These are phyloP conservation scores for Ascochyta viciae-villosae DNA, from an alignment of 2,329 filamentous ascomycete species.

Conservation along the genomic window DNA sequence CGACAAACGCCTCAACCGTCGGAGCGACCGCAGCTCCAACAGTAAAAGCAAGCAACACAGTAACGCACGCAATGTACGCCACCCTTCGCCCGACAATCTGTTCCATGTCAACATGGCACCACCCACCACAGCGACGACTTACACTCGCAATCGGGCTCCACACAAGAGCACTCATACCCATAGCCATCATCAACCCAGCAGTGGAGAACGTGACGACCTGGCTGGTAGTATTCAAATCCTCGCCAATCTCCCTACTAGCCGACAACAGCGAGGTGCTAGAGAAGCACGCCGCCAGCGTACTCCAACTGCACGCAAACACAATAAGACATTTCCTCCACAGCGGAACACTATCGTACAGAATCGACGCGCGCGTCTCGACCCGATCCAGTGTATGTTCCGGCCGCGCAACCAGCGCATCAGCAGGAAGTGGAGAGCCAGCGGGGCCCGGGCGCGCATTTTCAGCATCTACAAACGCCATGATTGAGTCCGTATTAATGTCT, in stretches of 20 bases:
- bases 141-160: conserved; percentile 24
- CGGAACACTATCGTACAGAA: conserved; percentile 13
- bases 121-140: neutral
- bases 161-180: conserved; percentile 22
- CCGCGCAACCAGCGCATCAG: neutral
- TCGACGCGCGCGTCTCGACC: conserved; percentile 6
- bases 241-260: conserved; percentile 51
- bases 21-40: conserved; percentile 22
- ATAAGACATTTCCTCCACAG: conserved; percentile 49
- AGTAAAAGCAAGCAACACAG: conserved; percentile 20
- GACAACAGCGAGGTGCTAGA: conserved; percentile 53
- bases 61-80: conserved; percentile 19
- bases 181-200: conserved; percentile 24
- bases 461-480: neutral
- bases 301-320: conserved; percentile 52
- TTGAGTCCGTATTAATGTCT: neutral
- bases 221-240: conserved; percentile 46
- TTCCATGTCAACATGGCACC: neutral
- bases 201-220: conserved; percentile 23
- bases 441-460: neutral
- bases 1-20: conserved; percentile 19
- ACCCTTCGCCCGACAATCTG: conserved; percentile 22
- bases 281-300: conserved; percentile 52
- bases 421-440: neutral
- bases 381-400: conserved; percentile 4